Conservation (phyloP, 2,329 filamentous ascomycete genomes). For the Verticillium klebahnii region DNA sequence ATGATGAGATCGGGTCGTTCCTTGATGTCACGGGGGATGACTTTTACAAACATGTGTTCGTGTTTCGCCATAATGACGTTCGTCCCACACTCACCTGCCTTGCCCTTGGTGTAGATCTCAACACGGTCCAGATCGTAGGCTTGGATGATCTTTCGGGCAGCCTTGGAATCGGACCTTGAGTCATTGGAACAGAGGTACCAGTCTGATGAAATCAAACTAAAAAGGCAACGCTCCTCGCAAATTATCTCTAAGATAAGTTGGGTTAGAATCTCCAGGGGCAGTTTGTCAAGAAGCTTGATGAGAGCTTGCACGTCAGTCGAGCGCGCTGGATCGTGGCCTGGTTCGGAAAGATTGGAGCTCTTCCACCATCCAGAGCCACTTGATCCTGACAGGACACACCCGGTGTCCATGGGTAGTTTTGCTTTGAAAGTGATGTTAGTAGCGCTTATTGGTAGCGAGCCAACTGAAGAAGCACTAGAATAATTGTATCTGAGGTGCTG, state of each 20-base stretch:
- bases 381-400: too few species aligned
- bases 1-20: not conserved
- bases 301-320: not conserved
- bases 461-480: too few species aligned
- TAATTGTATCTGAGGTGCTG: too few species aligned
- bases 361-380: too few species aligned
- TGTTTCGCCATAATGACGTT: not conserved
- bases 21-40: not conserved
- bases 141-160: not conserved
- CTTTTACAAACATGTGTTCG: not conserved
- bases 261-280: conserved; percentile 8
- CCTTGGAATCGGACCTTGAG: not conserved
- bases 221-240: conserved; percentile 2
- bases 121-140: conserved; percentile 7
- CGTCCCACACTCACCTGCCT: not conserved
- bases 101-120: conserved; percentile 6
- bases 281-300: conserved; percentile 1
- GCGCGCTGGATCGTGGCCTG: too few species aligned
- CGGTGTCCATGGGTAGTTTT: too few species aligned
- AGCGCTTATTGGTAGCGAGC: too few species aligned
- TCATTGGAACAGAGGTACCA: conserved; percentile 8
- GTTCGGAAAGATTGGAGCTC: too few species aligned
- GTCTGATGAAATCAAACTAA: conserved; percentile 7
- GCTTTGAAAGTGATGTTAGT: too few species aligned
- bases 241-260: conserved; percentile 5